These are phyloP conservation scores for Rubus idaeus DNA, from an alignment of 306 rosid genomes.

Conservation along the genomic window DNA sequence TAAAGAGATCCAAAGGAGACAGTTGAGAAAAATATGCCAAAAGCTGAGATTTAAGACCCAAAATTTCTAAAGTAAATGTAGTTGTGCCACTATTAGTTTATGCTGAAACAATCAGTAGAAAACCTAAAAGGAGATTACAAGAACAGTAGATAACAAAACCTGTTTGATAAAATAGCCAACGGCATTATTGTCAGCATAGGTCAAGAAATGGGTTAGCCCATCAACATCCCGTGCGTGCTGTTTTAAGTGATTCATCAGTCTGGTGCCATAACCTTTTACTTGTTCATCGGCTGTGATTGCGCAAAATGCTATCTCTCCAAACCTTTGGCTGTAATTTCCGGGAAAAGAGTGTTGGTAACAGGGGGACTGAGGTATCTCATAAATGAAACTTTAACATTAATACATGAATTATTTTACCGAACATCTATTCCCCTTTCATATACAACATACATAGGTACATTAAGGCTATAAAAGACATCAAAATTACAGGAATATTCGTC, in stretches of 20 bases:
- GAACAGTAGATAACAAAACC: conserved; percentile 42
- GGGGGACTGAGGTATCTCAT: conserved; percentile 7
- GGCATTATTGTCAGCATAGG: conserved; percentile 98
- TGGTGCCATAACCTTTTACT: conserved; percentile 96
- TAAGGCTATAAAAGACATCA: background rate
- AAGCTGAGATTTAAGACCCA: background rate
- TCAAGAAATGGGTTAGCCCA: conserved; percentile 95
- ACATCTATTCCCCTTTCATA: background rate
- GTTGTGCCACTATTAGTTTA: conserved; percentile 10
- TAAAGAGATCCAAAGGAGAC: background rate
- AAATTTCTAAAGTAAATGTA: conserved; percentile 13
- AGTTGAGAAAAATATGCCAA: background rate
- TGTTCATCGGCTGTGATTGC: conserved; percentile 97
- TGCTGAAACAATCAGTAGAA: conserved; percentile 8
- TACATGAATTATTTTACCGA: background rate
- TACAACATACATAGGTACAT: background rate
- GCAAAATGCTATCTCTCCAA: conserved; percentile 95
- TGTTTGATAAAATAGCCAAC: conserved; percentile 97
- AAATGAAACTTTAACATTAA: background rate
- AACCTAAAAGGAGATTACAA: conserved; percentile 6
- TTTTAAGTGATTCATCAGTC: conserved; percentile 96
- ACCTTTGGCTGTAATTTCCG: conserved; percentile 65
- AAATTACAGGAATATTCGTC: background rate
- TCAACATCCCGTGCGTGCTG: conserved; percentile 88
- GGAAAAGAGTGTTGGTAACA: conserved; percentile 21